Percentiles rank a stretch among this genome's conserved stretches.
Evolutionary conservation across 805 yeast genomes (phyloP).

Genomic region (Saccharomyces mikatae): DNA sequence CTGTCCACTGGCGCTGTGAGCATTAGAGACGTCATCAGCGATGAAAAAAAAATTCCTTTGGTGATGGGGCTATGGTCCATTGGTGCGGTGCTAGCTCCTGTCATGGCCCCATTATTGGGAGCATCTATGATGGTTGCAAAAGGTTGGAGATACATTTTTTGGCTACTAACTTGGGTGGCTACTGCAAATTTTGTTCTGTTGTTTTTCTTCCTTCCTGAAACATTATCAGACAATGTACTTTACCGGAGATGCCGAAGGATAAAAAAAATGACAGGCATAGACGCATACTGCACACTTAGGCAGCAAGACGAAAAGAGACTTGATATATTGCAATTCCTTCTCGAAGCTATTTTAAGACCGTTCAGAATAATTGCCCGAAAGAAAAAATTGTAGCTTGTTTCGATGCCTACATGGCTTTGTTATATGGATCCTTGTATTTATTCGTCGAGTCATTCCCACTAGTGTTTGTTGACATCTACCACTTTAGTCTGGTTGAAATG

Average conservation of each 20-base stretch:
- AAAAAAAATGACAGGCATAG: slow-evolving; percentile 45
- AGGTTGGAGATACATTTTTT: slow-evolving; percentile 69
- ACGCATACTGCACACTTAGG: slow-evolving; percentile 39
- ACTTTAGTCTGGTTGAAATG: slow-evolving; percentile 37
- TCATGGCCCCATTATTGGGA: slow-evolving; percentile 55
- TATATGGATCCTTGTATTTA: slow-evolving; percentile 55
- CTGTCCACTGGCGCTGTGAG: slow-evolving; percentile 54
- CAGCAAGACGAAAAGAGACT: slow-evolving; percentile 44
- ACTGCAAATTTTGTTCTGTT: slow-evolving; percentile 38
- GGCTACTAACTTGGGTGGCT: slow-evolving; percentile 50
- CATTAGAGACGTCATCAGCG: slow-evolving; percentile 38
- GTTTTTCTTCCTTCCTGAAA: slow-evolving; percentile 47
- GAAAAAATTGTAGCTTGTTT: slow-evolving; percentile 50
- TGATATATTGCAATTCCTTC: slow-evolving; percentile 36
- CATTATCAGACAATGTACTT: slow-evolving; percentile 50
- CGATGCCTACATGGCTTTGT: slow-evolving; percentile 50
- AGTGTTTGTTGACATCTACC: slow-evolving; percentile 31
- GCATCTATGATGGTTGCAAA: slow-evolving; percentile 51
- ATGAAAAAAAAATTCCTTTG: slow-evolving; percentile 33
- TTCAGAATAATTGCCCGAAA: slow-evolving; percentile 35
- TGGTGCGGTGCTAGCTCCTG: slow-evolving; percentile 67
- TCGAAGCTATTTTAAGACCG: slow-evolving; percentile 46
- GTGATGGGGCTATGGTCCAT: slow-evolving; percentile 64
- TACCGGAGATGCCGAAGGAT: slow-evolving; percentile 47
- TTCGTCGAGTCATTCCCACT: slow-evolving; percentile 59